Base-by-base conservation (phyloP, 2,329 filamentous ascomycete species). In the Xylariales sp. region DNA sequence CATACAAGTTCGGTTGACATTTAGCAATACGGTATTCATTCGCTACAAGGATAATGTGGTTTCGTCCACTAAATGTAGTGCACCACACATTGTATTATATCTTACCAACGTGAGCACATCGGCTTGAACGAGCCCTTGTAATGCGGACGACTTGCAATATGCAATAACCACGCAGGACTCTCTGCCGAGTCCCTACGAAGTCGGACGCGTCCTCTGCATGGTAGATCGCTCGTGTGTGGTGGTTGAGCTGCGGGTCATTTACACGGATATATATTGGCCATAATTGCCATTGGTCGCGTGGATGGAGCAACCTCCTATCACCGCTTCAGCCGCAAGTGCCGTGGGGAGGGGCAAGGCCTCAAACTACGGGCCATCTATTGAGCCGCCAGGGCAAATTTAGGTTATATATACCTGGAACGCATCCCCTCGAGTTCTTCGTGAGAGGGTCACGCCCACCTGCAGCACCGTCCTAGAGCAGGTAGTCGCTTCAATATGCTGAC, bases 291-390 rank as follows among this genome's bases (percentile, higher is more conserved):
- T 75, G 73, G 72, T 66, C 64, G 69, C 62, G 63, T 71, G 71
- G 64, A 72, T 73, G 65, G 68, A 69, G 69, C 23, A 65, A 60
- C 71, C 67, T 71, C 74, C 73, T 64, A 74, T 70, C 69, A 67
- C 50, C 50, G 68, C 64, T 62, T 65, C 49, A 30, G 55, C 69
- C 68, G 23, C 70, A 75, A 75, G 72, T 75, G 74, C 74, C 74
- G 74, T 73, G 73, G 56, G 72, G 74, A 73, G 74, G 57, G 66
- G 69, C 68, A 69, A 62, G 62, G 64, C 65, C 61, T 53, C 54
- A 66, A 53, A 64, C 48, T 64, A 75, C 60, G 69, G 67, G 63
- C 57, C 54, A 64, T 73, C 61, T 67, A 75, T 75, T 75, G 67
- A 75, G 72, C 72, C 74, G 73, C 68, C 62, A 41, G 54, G 62